Conservation (phyloP, 352 stramenopile species). For the Pythium aquatile region DNA sequence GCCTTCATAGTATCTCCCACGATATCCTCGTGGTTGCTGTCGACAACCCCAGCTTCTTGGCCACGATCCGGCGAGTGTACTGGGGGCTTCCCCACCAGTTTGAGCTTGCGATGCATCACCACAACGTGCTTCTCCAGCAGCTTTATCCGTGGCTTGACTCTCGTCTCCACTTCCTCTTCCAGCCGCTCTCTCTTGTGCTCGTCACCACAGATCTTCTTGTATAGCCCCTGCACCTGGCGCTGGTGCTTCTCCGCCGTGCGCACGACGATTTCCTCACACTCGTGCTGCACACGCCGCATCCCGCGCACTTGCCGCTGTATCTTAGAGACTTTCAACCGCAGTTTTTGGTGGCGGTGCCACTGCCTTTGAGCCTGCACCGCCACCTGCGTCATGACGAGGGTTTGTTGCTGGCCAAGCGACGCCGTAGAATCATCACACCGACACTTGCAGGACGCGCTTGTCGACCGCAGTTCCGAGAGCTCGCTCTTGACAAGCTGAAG, state of each 20-base stretch:
- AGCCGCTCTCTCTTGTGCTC: not conserved
- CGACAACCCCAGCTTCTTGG: not conserved
- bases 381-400: not conserved
- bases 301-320: not conserved
- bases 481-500: slow-evolving; percentile 14
- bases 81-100: not conserved
- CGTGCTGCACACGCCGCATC: slow-evolving; percentile 11
- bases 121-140: slow-evolving; percentile 14
- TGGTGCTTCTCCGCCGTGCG: slow-evolving; percentile 21
- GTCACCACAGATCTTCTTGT: not conserved
- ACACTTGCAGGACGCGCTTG: not conserved
- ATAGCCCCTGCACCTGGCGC: not conserved
- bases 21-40: not conserved
- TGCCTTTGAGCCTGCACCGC: not conserved
- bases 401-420: not conserved
- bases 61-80: not conserved
- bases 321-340: not conserved
- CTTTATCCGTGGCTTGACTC: not conserved
- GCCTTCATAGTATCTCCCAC: not conserved
- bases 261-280: slow-evolving; percentile 18
- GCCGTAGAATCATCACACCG: not conserved
- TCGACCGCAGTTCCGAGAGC: not conserved
- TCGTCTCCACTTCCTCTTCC: not conserved
- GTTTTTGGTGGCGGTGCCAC: not conserved
- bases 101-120: slow-evolving; percentile 12